These are phyloP conservation scores for Erodium chrysanthum DNA, from an alignment of 441 rosid species.

Conservation along the genomic window DNA sequence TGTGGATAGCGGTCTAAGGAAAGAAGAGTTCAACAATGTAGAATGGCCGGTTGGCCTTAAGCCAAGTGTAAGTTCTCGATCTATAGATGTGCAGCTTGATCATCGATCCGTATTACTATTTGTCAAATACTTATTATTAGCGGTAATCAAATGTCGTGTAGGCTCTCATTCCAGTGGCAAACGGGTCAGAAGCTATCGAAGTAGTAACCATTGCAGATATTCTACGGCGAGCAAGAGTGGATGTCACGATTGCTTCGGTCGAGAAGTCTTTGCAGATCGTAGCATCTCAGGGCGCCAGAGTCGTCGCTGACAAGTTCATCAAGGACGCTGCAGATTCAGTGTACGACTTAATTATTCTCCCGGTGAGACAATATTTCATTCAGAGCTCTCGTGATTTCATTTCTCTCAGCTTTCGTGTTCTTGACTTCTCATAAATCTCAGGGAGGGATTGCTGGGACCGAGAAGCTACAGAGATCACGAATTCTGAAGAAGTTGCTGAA, in stretches of 20 bases:
- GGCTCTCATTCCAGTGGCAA: conserved; percentile 81
- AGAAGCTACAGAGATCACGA: conserved; percentile 53
- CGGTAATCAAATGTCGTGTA: conserved; percentile 24
- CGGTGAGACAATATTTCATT: conserved; percentile 39
- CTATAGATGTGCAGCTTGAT: neutral
- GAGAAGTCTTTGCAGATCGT: conserved; percentile 51
- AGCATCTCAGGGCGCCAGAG: conserved; percentile 68
- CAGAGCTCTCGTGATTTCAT: neutral
- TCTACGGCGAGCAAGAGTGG: conserved; percentile 69
- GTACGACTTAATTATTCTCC: conserved; percentile 75
- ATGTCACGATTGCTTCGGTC: conserved; percentile 74
- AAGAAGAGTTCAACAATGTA: conserved; percentile 59
- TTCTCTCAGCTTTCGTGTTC: neutral
- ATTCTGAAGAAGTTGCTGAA: conserved; percentile 67
- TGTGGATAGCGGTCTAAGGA: conserved; percentile 34
- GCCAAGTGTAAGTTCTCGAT: conserved; percentile 45
- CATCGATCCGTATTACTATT: neutral
- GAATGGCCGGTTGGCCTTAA: conserved; percentile 58
- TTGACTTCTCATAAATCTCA: conserved; percentile 17
- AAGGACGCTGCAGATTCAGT: conserved; percentile 44
- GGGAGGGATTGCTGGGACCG: conserved; percentile 62
- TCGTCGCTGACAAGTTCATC: conserved; percentile 69
- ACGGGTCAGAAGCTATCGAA: conserved; percentile 80
- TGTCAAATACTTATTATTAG: neutral
- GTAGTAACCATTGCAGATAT: conserved; percentile 58